Conservation (phyloP, 768 basidiomycete species). For the Lactarius quietus region DNA sequence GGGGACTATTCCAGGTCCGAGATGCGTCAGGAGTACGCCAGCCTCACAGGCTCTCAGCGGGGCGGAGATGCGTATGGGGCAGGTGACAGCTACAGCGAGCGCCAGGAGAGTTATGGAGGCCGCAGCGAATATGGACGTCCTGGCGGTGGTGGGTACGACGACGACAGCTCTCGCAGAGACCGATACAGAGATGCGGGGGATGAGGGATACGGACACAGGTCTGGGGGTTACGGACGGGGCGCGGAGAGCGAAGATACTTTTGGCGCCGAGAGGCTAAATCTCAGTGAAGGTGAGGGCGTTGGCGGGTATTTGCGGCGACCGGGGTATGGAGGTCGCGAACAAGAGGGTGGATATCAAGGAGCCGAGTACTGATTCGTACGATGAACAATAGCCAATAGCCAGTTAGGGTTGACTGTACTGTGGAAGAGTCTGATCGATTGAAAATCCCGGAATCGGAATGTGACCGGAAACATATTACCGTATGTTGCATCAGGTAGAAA, state of each 20-base stretch:
- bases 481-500: neutral
- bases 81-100: neutral
- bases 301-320: neutral
- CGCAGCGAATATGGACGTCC: constrained; percentile 14
- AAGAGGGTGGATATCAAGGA: constrained; percentile 26
- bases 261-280: constrained; percentile 48
- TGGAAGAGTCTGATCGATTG: neutral
- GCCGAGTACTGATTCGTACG: neutral
- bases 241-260: constrained; percentile 44
- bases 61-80: neutral
- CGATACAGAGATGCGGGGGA: neutral
- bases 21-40: neutral
- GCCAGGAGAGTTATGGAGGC: constrained; percentile 14
- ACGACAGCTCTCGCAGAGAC: neutral
- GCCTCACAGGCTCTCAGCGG: constrained; percentile 1
- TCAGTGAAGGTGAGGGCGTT: constrained; percentile 36
- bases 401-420: neutral
- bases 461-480: neutral
- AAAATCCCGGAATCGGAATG: neutral
- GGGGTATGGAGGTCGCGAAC: neutral
- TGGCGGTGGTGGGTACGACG: neutral
- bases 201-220: neutral
- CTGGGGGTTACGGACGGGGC: constrained; percentile 11
- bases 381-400: neutral
- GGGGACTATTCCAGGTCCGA: neutral